A percentile compares a stretch with the other conserved stretches of the same genome.
phyloP scores from a whole-genome alignment of 106 monocot genomes.

The Dendrobium nobile region DNA sequence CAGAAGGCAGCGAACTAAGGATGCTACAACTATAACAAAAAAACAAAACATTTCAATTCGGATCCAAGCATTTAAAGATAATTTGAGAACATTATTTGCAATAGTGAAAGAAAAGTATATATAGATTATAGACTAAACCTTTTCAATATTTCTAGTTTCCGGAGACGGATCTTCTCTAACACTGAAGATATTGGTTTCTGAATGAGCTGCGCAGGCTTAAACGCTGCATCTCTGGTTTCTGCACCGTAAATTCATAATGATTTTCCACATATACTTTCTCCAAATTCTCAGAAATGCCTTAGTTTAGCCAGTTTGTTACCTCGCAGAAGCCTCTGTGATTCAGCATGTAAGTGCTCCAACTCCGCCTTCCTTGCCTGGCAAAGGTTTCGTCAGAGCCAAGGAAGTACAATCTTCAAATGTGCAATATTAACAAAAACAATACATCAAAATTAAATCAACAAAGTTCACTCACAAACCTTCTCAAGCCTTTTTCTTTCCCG shows the following conservation, averaged over 20 bases:
- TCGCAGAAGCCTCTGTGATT: slow-evolving; percentile 75
- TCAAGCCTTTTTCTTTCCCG: slow-evolving; percentile 43
- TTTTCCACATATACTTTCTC: background rate
- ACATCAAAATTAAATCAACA: background rate
- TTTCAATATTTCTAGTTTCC: slow-evolving; percentile 63
- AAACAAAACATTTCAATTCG: background rate
- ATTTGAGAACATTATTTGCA: background rate
- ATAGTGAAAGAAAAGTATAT: background rate
- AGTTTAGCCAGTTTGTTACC: slow-evolving; percentile 32
- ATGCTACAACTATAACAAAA: slow-evolving; percentile 19
- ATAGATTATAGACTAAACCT: slow-evolving; percentile 22
- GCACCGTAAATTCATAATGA: background rate
- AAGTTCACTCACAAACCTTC: slow-evolving; percentile 33
- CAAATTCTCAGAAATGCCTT: background rate
- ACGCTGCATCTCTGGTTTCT: slow-evolving; percentile 88
- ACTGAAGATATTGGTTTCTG: slow-evolving; percentile 88
- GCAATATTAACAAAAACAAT: background rate
- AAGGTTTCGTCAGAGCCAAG: background rate
- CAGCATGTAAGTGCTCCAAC: slow-evolving; percentile 62
- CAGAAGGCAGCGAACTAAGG: slow-evolving; percentile 15
- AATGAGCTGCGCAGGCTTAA: slow-evolving; percentile 48
- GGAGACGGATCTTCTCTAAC: slow-evolving; percentile 71
- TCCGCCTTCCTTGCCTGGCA: slow-evolving; percentile 65
- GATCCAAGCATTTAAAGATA: background rate
- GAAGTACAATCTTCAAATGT: background rate